A percentile compares a stretch with the other conserved stretches of the same genome.
Conservation (phyloP, 352 stramenopile genomes). For the Pseudoperonospora humuli region DNA sequence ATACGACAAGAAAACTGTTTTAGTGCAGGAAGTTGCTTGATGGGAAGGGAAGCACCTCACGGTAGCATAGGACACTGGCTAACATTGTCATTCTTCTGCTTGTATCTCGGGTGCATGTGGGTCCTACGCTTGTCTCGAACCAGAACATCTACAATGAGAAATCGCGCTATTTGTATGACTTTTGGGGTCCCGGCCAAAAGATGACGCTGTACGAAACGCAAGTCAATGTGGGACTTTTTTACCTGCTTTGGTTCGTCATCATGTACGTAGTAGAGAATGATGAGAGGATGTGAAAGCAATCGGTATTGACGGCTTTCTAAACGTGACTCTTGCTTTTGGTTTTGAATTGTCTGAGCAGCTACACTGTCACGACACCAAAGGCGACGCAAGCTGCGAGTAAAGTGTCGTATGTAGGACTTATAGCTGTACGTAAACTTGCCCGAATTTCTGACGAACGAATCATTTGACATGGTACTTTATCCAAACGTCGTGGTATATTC, state of each 20-base stretch:
- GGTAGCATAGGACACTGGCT: too few species aligned
- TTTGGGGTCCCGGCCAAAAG: slow-evolving; percentile 43
- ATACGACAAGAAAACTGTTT: not conserved
- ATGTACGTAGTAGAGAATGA: slow-evolving; percentile 35
- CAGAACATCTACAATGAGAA: slow-evolving; percentile 59
- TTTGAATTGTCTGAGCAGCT: slow-evolving; percentile 23
- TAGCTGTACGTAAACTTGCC: slow-evolving; percentile 28
- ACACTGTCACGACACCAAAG: slow-evolving; percentile 39
- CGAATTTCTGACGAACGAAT: not conserved
- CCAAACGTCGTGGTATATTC: not conserved
- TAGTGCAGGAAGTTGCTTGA: not conserved
- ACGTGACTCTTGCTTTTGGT: not conserved
- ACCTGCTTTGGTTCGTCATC: slow-evolving; percentile 50
- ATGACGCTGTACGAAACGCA: slow-evolving; percentile 44
- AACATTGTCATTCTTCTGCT: not conserved
- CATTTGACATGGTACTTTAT: not conserved
- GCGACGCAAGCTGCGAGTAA: slow-evolving; percentile 37
- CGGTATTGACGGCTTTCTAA: slow-evolving; percentile 4
- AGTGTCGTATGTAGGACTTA: slow-evolving; percentile 30
- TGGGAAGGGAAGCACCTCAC: not conserved
- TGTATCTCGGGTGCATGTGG: not conserved
- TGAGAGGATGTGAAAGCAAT: not conserved
- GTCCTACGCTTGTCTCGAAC: not conserved
- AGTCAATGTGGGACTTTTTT: slow-evolving; percentile 59
- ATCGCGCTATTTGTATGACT: slow-evolving; percentile 48